A percentile compares a stretch with the other conserved stretches of the same genome.
Conservation (phyloP, 345 rosid species). For the Euphorbia tirucalli region DNA sequence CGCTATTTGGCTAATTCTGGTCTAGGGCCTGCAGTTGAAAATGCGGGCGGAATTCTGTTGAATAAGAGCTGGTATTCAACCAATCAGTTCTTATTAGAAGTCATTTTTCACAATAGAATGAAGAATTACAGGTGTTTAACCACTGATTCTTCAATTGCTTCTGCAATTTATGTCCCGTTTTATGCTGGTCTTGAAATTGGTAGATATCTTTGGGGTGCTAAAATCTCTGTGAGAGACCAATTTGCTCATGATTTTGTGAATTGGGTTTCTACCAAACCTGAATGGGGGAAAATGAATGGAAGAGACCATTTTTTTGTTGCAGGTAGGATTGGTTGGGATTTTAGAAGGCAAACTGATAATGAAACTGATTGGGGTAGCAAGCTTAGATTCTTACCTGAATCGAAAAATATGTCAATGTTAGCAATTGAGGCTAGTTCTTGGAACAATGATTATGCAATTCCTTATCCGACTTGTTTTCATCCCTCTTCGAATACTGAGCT, state of each 20-base stretch:
- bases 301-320: slow-evolving; percentile 32
- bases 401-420: slow-evolving; percentile 32
- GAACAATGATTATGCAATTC: slow-evolving; percentile 35
- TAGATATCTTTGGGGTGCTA: slow-evolving; percentile 24
- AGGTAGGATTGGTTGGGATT: slow-evolving; percentile 34
- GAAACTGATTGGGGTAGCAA: slow-evolving; percentile 32
- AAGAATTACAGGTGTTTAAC: slow-evolving; percentile 27
- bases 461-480: slow-evolving; percentile 33
- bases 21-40: slow-evolving; percentile 13
- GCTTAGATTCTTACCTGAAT: slow-evolving; percentile 26
- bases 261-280: slow-evolving; percentile 21
- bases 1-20: slow-evolving; percentile 25
- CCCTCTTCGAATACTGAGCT: slow-evolving; percentile 20
- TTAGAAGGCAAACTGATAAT: slow-evolving; percentile 25
- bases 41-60: slow-evolving; percentile 18
- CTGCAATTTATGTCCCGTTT: slow-evolving; percentile 26
- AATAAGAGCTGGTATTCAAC: slow-evolving; percentile 24
- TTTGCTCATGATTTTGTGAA: slow-evolving; percentile 24
- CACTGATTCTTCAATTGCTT: slow-evolving; percentile 30
- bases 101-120: slow-evolving; percentile 27
- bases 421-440: slow-evolving; percentile 30
- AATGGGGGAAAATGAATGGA: slow-evolving; percentile 25
- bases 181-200: slow-evolving; percentile 29
- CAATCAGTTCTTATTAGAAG: slow-evolving; percentile 27
- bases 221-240: slow-evolving; percentile 20